Evolutionary conservation across 176 grass and related monocot species (phyloP).

Genomic region (Poa pratensis): DNA sequence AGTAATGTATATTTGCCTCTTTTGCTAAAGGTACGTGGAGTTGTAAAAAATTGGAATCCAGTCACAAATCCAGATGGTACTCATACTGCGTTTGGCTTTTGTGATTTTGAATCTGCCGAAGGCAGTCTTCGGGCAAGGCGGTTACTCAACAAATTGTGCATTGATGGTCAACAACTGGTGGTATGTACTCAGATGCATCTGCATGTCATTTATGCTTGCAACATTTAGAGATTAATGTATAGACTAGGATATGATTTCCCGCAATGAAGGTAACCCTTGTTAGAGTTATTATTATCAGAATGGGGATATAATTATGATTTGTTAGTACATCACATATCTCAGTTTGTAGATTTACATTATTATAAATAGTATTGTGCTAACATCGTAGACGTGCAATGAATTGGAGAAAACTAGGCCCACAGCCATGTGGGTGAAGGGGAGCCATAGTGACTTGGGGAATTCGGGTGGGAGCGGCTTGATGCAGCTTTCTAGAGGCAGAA

Average conservation of each 20-base stretch:
- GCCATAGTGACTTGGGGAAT: slow-evolving; percentile 8
- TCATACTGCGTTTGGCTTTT: slow-evolving; percentile 82
- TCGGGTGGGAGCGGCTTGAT: not conserved
- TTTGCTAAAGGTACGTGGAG: slow-evolving; percentile 66
- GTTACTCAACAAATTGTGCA: slow-evolving; percentile 75
- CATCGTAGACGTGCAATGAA: not conserved
- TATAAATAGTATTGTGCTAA: not conserved
- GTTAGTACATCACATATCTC: not conserved
- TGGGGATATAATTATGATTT: not conserved
- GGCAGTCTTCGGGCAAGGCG: slow-evolving; percentile 70
- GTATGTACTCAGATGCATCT: slow-evolving; percentile 45
- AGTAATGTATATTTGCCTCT: slow-evolving; percentile 9
- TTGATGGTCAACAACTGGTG: slow-evolving; percentile 86
- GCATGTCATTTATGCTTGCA: slow-evolving; percentile 13
- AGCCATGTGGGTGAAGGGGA: not conserved
- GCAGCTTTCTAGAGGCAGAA: not conserved
- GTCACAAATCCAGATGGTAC: slow-evolving; percentile 73
- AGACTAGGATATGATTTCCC: not conserved
- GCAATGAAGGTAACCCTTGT: not conserved
- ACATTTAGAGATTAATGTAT: not conserved
- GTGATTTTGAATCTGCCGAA: slow-evolving; percentile 91
- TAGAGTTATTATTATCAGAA: not conserved
- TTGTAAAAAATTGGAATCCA: slow-evolving; percentile 85
- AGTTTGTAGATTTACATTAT: not conserved
- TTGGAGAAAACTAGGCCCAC: not conserved